Evolutionary conservation across 495 filamentous ascomycete genomes (phyloP), one percentile per base, ranked within the genome.

Genomic region (Ramalina intermedia): DNA sequence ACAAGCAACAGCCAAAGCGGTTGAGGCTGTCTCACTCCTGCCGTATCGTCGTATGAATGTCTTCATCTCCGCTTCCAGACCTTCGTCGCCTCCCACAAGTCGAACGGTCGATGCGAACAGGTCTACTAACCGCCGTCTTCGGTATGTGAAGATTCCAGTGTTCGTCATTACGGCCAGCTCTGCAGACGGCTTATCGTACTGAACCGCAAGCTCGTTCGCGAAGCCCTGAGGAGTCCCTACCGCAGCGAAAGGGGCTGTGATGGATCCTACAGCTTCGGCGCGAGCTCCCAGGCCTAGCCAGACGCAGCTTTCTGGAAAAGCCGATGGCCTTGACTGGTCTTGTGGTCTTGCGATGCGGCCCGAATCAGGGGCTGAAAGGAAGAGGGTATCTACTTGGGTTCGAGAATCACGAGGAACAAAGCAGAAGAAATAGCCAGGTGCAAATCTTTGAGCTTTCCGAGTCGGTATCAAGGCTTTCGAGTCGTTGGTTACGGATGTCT

Each of bases 1-100:
- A 61, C 91, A 99, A 13, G 88, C 88, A n/a, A 96, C 91, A 8
- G 93, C 93, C 18, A 99, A 71, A 9, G 93, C 87, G 46, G 88
- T 89, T 0, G 93, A 86, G 52, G 87, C 78, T 0, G 82, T 87
- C 61, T 99, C 91, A 2, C 76, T 78, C 1, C 85, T 74, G 33
- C 93, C 93, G 63, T 96, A 96, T 3, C 75, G 73, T 33, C 75
- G 71, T 48, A 87, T 82, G 57, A 96, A 94, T 47, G 76, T 85
- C 46, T 81, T 82, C 37, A 89, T 70, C 47, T 94, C 85, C 2
- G 71, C 78, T 45, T 93, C 84, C 4, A 88, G 58, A 4, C 80
- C 87, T 38, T 94, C 88, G 7, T 90, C 81, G 33, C 82, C 79
- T 11, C 77, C 71, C n/a, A 80, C 76, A 49, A 70, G 69, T 36